Evolutionary conservation across 2,329 filamentous ascomycete species (phyloP).

Genomic region (Ophioceras dolichostomum): DNA sequence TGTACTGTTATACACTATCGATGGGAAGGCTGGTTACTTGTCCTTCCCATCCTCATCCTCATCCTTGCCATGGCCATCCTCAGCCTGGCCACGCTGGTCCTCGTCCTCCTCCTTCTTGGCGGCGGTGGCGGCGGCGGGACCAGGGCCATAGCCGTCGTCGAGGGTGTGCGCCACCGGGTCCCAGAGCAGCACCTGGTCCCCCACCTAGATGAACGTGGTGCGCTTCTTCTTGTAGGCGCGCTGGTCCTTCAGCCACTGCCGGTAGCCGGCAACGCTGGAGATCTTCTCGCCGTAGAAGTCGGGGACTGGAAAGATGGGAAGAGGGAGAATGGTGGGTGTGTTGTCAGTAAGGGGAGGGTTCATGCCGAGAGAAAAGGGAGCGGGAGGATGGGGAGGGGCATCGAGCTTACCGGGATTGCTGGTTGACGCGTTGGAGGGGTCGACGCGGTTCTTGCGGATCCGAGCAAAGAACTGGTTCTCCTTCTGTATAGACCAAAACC

Average conservation of each 20-base stretch:
- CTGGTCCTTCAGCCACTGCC: slow-evolving; percentile 96
- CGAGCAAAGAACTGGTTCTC: slow-evolving; percentile 88
- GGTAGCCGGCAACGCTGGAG: slow-evolving; percentile 78
- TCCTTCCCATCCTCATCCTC: no score
- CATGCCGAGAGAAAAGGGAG: background rate
- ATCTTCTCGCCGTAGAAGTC: slow-evolving; percentile 99
- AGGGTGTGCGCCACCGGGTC: no score
- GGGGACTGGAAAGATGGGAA: slow-evolving; percentile 53
- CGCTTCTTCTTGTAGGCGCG: slow-evolving; percentile 92
- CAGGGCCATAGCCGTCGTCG: no score
- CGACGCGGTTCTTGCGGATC: slow-evolving; percentile 84
- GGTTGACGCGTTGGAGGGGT: slow-evolving; percentile 78
- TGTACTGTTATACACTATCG: no score
- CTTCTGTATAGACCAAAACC: slow-evolving; percentile 41
- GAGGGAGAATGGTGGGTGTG: no score
- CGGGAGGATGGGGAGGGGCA: background rate
- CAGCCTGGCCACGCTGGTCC: no score
- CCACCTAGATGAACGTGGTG: slow-evolving; percentile 43
- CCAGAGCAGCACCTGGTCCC: no score
- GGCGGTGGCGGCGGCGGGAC: no score
- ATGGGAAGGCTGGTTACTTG: no score
- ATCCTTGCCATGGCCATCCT: no score
- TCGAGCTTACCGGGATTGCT: slow-evolving; percentile 58
- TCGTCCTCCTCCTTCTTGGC: no score
- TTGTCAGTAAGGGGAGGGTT: slow-evolving; percentile 2